These are phyloP conservation scores for Lachancea fermentati DNA, from an alignment of 805 yeast species.

Conservation along the genomic window DNA sequence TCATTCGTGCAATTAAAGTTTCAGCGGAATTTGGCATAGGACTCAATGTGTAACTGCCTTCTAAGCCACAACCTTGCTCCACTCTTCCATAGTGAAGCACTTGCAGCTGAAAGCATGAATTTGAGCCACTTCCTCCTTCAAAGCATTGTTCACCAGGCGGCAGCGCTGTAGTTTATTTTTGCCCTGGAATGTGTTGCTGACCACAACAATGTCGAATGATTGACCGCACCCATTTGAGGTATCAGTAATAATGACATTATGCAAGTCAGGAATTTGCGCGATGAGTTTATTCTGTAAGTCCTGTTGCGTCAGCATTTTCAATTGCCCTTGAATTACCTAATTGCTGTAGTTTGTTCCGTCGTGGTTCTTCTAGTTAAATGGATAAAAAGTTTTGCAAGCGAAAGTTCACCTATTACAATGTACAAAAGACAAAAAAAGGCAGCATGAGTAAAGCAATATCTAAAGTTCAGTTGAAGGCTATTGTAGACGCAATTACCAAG, in stretches of 20 bases:
- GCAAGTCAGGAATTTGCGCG: slow-evolving; percentile 22
- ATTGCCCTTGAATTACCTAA: too few species aligned
- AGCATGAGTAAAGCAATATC: slow-evolving; percentile 23
- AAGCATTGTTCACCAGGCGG: slow-evolving; percentile 70
- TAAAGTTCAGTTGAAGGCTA: slow-evolving; percentile 36
- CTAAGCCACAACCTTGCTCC: slow-evolving; percentile 39
- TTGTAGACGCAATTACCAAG: slow-evolving; percentile 54
- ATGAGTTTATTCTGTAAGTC: slow-evolving; percentile 23
- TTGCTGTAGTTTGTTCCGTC: too few species aligned
- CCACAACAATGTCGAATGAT: slow-evolving; percentile 90
- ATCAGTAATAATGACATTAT: slow-evolving; percentile 34
- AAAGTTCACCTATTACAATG: neutral
- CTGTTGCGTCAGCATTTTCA: slow-evolving; percentile 21
- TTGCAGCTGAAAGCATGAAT: slow-evolving; percentile 97
- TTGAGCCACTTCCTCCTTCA: slow-evolving; percentile 76
- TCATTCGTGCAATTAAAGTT: too few species aligned
- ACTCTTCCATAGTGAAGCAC: slow-evolving; percentile 82
- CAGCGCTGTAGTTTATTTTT: slow-evolving; percentile 84
- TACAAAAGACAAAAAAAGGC: neutral
- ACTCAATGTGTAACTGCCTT: neutral
- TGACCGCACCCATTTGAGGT: slow-evolving; percentile 93
- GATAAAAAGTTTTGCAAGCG: neutral
- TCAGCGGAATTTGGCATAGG: too few species aligned
- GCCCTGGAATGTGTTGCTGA: slow-evolving; percentile 62
- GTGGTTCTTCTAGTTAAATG: too few species aligned